phyloP scores from a whole-genome alignment of 768 basidiomycete genomes.

The Hygrophorus pudorinus region DNA sequence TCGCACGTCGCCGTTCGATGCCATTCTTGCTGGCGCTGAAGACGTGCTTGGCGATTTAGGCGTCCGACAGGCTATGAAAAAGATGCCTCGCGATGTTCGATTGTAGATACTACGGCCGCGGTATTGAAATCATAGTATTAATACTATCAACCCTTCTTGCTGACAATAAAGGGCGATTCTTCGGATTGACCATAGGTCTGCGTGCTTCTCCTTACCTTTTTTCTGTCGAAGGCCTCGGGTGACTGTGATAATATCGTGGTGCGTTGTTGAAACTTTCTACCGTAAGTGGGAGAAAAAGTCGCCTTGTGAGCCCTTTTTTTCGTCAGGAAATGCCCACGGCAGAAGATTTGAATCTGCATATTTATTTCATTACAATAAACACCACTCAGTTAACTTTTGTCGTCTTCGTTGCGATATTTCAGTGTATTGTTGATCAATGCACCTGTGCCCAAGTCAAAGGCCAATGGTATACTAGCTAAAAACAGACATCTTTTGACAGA shows the following conservation, averaged over 20 bases:
- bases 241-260: too few relatives aligned
- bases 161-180: too few relatives aligned
- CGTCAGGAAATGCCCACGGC: too few relatives aligned
- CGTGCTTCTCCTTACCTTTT: too few relatives aligned
- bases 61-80: constrained; percentile 63
- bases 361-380: constrained; percentile 92
- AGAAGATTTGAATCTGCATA: too few relatives aligned
- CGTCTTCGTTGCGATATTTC: not conserved
- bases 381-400: constrained; percentile 50
- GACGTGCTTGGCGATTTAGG: constrained; percentile 68
- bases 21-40: constrained; percentile 74
- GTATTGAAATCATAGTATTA: not conserved
- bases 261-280: too few relatives aligned
- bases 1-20: constrained; percentile 75
- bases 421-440: constrained; percentile 37
- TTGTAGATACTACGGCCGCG: constrained; percentile 14
- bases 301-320: too few relatives aligned
- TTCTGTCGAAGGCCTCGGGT: too few relatives aligned
- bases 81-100: constrained; percentile 40
- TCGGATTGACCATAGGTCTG: too few relatives aligned
- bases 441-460: constrained; percentile 82
- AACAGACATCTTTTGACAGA: constrained; percentile 47
- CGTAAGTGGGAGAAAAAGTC: too few relatives aligned
- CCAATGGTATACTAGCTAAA: constrained; percentile 78
- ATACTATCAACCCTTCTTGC: too few relatives aligned